Evolutionary conservation across 1,284 basidiomycete species (phyloP), one percentile per base, ranked within the genome.

Genomic region (Albatrellus sp.): DNA sequence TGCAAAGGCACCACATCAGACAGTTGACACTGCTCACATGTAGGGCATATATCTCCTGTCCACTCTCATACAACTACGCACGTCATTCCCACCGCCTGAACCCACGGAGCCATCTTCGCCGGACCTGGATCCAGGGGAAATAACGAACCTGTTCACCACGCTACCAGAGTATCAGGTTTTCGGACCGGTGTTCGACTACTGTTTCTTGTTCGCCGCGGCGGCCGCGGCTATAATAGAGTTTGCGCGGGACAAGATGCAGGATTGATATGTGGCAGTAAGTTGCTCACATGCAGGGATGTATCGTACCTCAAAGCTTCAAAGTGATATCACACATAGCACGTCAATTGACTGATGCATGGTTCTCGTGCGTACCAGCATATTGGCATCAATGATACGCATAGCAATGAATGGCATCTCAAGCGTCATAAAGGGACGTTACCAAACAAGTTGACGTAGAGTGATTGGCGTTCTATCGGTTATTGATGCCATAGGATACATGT

Each of bases 1-100:
- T 43, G 31, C 7, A 44, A 28, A 5, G 28, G 19, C 36, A 29
- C 31, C 9, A 43, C 24, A 37, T 30, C 17, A 31, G 29, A 35
- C 42, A 38, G 38, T 11, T 31, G 30, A 34, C 41, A 43, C 38
- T 46, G 37, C 28, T n/a, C n/a, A n/a, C 16, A 29, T 20, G 3
- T 40, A 87, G 84, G 80, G 79, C 12, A 82, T 82, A 44, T 88
- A 87, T 54, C 70, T 87, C 33, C 71, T 88, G 19, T 78, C 82
- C 1, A 88, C 83, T 0, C 64, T 87, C 40, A 76, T 87, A 13
- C 84, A 88, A 58, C 65, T 88, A 35, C 79, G 84, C 37, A 77
- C 77, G 14, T 77, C 80, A 5, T 87, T 87, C 57, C 84, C 83
- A 3, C 77, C 77, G 0, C 65, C 69, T 1, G 48, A 64, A 36